Percentiles rank a stretch among this genome's conserved stretches.
phyloP scores from a whole-genome alignment of 2,329 filamentous ascomycete genomes.

The Botryotinia convoluta region DNA sequence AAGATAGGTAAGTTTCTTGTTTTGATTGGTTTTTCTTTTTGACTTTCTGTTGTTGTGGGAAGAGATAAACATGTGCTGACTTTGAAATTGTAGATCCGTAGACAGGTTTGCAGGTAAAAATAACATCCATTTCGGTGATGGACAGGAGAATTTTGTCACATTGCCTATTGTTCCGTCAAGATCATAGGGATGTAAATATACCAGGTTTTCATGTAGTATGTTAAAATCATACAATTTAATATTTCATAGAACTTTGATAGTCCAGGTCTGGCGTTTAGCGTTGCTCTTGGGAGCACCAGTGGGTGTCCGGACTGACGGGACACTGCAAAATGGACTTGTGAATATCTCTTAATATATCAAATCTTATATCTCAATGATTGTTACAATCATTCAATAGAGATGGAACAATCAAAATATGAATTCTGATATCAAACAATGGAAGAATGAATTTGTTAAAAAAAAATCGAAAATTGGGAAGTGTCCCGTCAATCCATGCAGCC shows the following conservation, averaged over 20 bases:
- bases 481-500: too few relatives aligned
- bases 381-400: too few relatives aligned
- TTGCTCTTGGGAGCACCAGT: neutral
- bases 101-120: neutral
- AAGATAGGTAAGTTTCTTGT: neutral
- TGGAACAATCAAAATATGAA: too few relatives aligned
- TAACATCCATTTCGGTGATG: neutral
- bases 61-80: neutral
- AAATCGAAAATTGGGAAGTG: too few relatives aligned
- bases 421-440: too few relatives aligned
- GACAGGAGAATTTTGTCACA: neutral
- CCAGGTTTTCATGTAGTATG: fast-evolving
- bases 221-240: neutral
- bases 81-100: neutral
- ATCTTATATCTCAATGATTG: too few relatives aligned
- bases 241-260: fast-evolving
- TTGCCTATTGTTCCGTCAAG: neutral
- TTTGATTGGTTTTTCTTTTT: neutral
- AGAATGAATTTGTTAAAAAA: too few relatives aligned
- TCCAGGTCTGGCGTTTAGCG: neutral
- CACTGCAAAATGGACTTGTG: too few relatives aligned
- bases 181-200: neutral
- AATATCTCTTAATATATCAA: too few relatives aligned
- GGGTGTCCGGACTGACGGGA: too few relatives aligned
- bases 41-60: neutral